Conservation (phyloP, 169 alveolate genomes). For the Cryptosporidium felis region DNA sequence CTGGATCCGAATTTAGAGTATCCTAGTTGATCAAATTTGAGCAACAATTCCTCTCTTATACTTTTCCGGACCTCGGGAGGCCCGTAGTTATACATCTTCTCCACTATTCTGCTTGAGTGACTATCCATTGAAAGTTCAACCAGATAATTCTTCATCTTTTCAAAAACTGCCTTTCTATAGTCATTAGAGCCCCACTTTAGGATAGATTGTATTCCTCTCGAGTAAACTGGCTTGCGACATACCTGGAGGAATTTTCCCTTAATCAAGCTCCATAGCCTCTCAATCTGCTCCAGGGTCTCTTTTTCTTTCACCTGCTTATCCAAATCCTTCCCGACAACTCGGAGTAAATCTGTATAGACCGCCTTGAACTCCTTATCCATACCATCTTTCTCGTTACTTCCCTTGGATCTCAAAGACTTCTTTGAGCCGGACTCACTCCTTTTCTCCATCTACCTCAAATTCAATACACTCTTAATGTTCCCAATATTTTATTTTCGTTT, state of each 20-base stretch:
- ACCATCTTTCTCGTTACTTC: too few species aligned
- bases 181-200: slow-evolving; percentile 52
- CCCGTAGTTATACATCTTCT: slow-evolving; percentile 57
- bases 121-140: slow-evolving; percentile 46
- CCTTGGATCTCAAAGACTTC: too few species aligned
- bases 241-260: slow-evolving; percentile 51
- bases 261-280: slow-evolving; percentile 43
- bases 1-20: slow-evolving; percentile 44
- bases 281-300: not conserved
- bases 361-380: slow-evolving; percentile 27
- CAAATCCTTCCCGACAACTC: slow-evolving; percentile 2
- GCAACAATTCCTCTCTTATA: slow-evolving; percentile 11
- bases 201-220: slow-evolving; percentile 62
- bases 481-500: too few species aligned
- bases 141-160: slow-evolving; percentile 31
- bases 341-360: slow-evolving; percentile 12
- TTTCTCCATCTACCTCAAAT: too few species aligned
- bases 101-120: slow-evolving; percentile 51
- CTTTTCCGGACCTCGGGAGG: slow-evolving; percentile 22
- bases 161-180: slow-evolving; percentile 33
- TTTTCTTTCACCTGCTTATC: not conserved
- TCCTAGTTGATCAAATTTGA: slow-evolving; percentile 51
- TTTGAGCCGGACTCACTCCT: too few species aligned
- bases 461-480: too few species aligned
- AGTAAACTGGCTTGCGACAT: slow-evolving; percentile 63